phyloP scores from a whole-genome alignment of 1,284 basidiomycete genomes.

The Ceratobasidium sp. region DNA sequence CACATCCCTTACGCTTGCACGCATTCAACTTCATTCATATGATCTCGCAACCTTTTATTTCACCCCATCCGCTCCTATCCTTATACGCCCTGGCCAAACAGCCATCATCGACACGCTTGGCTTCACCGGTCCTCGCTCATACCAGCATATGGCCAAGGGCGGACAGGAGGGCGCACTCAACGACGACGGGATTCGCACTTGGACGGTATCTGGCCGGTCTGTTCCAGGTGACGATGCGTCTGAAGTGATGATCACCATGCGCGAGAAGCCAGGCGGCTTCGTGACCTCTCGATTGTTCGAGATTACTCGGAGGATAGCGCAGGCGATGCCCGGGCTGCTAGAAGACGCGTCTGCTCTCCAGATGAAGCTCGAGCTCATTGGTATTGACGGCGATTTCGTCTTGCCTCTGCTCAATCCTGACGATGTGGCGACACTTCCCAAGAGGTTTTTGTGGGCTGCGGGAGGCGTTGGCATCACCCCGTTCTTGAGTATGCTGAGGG shows the following conservation, averaged over 20 bases:
- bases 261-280: conserved; percentile 62
- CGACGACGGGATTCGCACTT: conserved; percentile 72
- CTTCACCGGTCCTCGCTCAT: conserved; percentile 60
- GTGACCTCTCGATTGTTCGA: conserved; percentile 65
- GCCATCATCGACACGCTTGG: conserved; percentile 65
- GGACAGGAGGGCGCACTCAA: conserved; percentile 62
- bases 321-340: conserved; percentile 57
- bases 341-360: conserved; percentile 54
- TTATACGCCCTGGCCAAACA: conserved; percentile 64
- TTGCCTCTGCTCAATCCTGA: conserved; percentile 46
- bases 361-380: conserved; percentile 54
- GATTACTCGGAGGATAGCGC: conserved; percentile 57
- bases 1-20: conserved; percentile 52
- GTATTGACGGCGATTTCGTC: conserved; percentile 57
- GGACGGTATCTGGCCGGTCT: conserved; percentile 64
- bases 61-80: conserved; percentile 51
- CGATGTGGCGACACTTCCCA: not conserved
- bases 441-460: conserved; percentile 61
- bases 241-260: conserved; percentile 62
- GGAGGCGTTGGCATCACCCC: conserved; percentile 70
- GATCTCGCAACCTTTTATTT: conserved; percentile 68
- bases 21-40: conserved; percentile 59
- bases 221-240: conserved; percentile 47
- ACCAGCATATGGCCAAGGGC: conserved; percentile 62
- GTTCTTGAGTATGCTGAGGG: conserved; percentile 63